These are phyloP conservation scores for Biscogniauxia marginata DNA, from an alignment of 2,329 filamentous ascomycete species.

Conservation along the genomic window DNA sequence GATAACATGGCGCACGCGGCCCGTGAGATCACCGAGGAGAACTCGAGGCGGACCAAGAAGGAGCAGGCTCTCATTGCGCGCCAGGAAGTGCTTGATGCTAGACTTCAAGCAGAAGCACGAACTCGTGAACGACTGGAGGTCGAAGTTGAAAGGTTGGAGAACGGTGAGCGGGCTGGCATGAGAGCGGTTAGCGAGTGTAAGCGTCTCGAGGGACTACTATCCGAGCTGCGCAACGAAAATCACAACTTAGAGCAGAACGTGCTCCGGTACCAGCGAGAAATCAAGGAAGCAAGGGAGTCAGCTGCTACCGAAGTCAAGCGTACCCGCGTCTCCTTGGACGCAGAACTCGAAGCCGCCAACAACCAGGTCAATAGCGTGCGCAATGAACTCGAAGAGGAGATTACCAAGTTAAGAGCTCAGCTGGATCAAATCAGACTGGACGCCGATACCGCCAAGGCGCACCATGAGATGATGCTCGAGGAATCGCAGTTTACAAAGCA, in stretches of 20 bases:
- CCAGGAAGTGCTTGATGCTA: conserved; percentile 75
- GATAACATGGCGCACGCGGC: conserved; percentile 81
- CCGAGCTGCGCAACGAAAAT: conserved; percentile 64
- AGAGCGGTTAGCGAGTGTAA: conserved; percentile 62
- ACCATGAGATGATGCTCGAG: conserved; percentile 80
- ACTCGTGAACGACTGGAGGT: conserved; percentile 65
- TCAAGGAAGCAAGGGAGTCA: conserved; percentile 78
- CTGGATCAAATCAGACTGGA: conserved; percentile 77
- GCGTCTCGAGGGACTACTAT: conserved; percentile 54
- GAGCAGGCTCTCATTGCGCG: conserved; percentile 77
- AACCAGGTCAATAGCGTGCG: conserved; percentile 82
- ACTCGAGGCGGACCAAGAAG: conserved; percentile 72
- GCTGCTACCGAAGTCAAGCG: conserved; percentile 79
- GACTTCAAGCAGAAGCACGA: conserved; percentile 71
- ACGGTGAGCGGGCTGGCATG: conserved; percentile 64
- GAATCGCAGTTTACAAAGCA: conserved; percentile 71
- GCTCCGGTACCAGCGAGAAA: conserved; percentile 73
- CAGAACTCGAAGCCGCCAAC: conserved; percentile 79
- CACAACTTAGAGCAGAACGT: conserved; percentile 69
- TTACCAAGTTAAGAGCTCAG: conserved; percentile 68
- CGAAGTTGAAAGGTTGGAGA: conserved; percentile 65
- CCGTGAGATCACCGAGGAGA: conserved; percentile 78
- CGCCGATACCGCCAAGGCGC: conserved; percentile 75
- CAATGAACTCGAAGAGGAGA: conserved; percentile 77
- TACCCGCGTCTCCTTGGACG: conserved; percentile 73